phyloP scores from a whole-genome alignment of 2,329 filamentous ascomycete species.

The Fulvia fulva region DNA sequence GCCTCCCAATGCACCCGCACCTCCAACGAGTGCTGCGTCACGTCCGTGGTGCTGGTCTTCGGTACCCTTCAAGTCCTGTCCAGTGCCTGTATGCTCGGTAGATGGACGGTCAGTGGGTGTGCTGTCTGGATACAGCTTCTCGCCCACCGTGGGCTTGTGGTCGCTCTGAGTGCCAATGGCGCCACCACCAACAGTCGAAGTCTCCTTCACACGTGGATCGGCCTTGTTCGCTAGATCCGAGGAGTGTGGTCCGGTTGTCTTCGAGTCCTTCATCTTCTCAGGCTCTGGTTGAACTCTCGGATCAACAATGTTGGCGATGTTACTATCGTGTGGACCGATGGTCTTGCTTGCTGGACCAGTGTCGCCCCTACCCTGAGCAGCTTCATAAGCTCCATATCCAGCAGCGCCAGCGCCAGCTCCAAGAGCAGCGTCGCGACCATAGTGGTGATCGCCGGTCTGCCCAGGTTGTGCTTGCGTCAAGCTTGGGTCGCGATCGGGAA shows the following conservation, averaged over 20 bases:
- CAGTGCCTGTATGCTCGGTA: background rate
- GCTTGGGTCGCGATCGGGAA: background rate
- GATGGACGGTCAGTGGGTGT: background rate
- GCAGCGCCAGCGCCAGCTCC: slow-evolving; percentile 32
- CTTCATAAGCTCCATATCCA: slow-evolving; percentile 22
- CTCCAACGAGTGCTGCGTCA: slow-evolving; percentile 33
- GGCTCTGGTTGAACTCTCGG: slow-evolving; percentile 27
- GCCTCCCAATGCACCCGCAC: slow-evolving; percentile 22
- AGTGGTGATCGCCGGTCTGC: slow-evolving; percentile 23
- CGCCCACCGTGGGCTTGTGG: background rate
- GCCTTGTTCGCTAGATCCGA: slow-evolving; percentile 20
- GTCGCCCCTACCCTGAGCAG: slow-evolving; percentile 16
- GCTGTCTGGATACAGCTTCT: background rate
- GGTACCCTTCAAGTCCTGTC: background rate
- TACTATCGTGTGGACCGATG: slow-evolving; percentile 26
- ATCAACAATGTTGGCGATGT: slow-evolving; percentile 25
- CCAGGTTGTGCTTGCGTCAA: background rate
- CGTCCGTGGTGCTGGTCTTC: slow-evolving; percentile 26
- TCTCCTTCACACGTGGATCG: slow-evolving; percentile 14
- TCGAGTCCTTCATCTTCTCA: slow-evolving; percentile 27
- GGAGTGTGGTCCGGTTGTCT: slow-evolving; percentile 19
- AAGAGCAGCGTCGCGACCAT: slow-evolving; percentile 31
- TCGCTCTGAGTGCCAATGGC: slow-evolving; percentile 2
- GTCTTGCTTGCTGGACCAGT: slow-evolving; percentile 25
- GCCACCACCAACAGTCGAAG: slow-evolving; percentile 16